Evolutionary conservation across 495 filamentous ascomycete genomes (phyloP), one percentile per base, ranked within the genome.

Genomic region (Jackrogersella multiformis): DNA sequence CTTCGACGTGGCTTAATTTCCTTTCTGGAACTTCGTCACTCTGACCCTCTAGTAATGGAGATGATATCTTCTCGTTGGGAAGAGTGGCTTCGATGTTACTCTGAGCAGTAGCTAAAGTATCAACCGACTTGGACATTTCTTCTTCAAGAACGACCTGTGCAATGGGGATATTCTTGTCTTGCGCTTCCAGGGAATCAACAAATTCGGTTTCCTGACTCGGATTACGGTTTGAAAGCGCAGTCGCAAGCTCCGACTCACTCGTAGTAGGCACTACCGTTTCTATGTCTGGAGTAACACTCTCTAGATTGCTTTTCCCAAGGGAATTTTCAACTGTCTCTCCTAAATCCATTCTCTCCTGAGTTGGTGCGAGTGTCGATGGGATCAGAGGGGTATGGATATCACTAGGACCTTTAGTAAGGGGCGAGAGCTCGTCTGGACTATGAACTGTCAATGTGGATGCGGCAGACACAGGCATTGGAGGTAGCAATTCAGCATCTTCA

Each of bases 361-460:
- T 30, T 20, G 41, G 38, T 42, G 24, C 45, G 28, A 58, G 34
- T 65, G 61, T 56, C 18, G 67, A 54, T 21, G 56, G 48, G 2
- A 9, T 38, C 21, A 35, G 63, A 23, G 54, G 44, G 41, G 65
- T 48, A 28, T 72, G 55, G 16, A 49, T 38, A 65, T 74, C 61
- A 4, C 69, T 68, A 21, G 57, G 39, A n/a, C 30, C 56, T 16
- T 74, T 66, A 21, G 75, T 62, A 36, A 73, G 68, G 18, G 80
- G 69, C 18, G 77, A 76, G 45, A 74, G 67, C 3, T 72, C 53
- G 68, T 70, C 76, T 9, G 66, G 74, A 61, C 64, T 78, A 57
- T 68, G 63, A 44, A 70, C 73, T 58, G 74, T 76, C 0, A 62
- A 61, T 44, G 61, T 66, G 12, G 69, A 28, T 49, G 75, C 59